phyloP scores from a whole-genome alignment of 306 rosid species.

The Chamaecrista fasciculata region DNA sequence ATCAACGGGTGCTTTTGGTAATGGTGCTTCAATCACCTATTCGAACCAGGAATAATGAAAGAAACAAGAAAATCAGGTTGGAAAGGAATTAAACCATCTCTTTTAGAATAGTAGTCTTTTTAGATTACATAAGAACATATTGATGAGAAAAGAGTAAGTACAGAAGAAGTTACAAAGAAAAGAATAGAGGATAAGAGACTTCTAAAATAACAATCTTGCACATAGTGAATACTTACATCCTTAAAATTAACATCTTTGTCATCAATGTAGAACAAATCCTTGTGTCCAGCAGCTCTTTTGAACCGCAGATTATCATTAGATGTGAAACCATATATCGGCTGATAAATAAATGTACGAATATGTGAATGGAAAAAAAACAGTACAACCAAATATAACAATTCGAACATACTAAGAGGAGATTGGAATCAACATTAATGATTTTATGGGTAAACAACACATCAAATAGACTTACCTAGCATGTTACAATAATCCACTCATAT shows the following conservation, averaged over 20 bases:
- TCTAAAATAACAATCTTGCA: slow-evolving; percentile 22
- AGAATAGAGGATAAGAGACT: too few species aligned
- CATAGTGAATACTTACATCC: slow-evolving; percentile 60
- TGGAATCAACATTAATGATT: slow-evolving; percentile 1
- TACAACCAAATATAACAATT: slow-evolving; percentile 14
- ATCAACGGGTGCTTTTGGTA: slow-evolving; percentile 77
- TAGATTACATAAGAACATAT: too few species aligned
- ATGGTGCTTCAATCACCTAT: slow-evolving; percentile 68
- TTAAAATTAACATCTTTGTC: slow-evolving; percentile 90
- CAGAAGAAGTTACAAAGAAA: too few species aligned
- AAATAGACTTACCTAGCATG: not conserved
- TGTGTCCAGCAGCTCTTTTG: slow-evolving; percentile 83
- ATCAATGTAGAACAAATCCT: slow-evolving; percentile 83
- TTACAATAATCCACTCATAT: slow-evolving; percentile 5
- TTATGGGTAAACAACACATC: not conserved
- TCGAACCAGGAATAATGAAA: slow-evolving; percentile 27
- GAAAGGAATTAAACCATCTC: slow-evolving; percentile 22
- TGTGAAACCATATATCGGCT: slow-evolving; percentile 86
- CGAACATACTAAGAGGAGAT: not conserved
- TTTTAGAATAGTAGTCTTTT: slow-evolving; percentile 13
- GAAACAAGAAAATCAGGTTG: slow-evolving; percentile 18
- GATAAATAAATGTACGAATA: slow-evolving; percentile 34
- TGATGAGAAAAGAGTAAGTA: too few species aligned
- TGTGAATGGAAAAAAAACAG: slow-evolving; percentile 29
- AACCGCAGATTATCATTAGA: slow-evolving; percentile 71